Base-by-base conservation (phyloP, 1,284 basidiomycete genomes). In the Austroboletus novae-zelandiae region DNA sequence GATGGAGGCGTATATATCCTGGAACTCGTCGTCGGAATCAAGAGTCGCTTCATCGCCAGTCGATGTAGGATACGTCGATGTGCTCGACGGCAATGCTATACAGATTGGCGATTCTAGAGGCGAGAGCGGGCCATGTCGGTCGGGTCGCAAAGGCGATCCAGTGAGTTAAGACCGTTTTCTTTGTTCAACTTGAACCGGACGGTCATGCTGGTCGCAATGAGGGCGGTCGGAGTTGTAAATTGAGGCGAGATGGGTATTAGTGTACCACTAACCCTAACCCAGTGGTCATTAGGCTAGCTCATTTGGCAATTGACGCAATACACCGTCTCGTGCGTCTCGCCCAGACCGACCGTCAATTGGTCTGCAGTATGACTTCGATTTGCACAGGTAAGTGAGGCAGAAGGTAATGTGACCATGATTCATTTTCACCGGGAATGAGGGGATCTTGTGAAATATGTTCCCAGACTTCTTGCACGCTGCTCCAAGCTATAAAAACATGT, bases 21-120 rank as follows among this genome's bases (percentile, higher is more conserved):
- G 63, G 81, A 86, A 68, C 74, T 88, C 58, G 82, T 82, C 81
- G 50, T 88, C 74, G 5, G 86, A 80, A 66, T 78, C 86, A 53
- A 89, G 72, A 11, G 86, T 89, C 51, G 90, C 79, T 55, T 84
- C 79, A 61, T 90, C 87, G 34, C 78, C 76, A 63, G 66, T 90
- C 87, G 43, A 83, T 52, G 64, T 90, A 90, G 30, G 83, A 81
- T 35, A 86, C 82, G 3, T 75, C 85, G 47, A 89, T 70, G 44
- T 74, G 74, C 51, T 77, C 74, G 46, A 68, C 52, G 10, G 83
- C 76, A 40, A 90, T 82, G 46, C 65, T 62, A 67, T 79, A 89
- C 23, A 89, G 68, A 25, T 63, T 51, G 35, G 77, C 71, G 50
- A 88, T 79, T 58, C 74, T 81, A 32, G 70, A 54, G 9, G 84